These are phyloP conservation scores for Starmera quercuum DNA, from an alignment of 805 yeast species.

Conservation along the genomic window DNA sequence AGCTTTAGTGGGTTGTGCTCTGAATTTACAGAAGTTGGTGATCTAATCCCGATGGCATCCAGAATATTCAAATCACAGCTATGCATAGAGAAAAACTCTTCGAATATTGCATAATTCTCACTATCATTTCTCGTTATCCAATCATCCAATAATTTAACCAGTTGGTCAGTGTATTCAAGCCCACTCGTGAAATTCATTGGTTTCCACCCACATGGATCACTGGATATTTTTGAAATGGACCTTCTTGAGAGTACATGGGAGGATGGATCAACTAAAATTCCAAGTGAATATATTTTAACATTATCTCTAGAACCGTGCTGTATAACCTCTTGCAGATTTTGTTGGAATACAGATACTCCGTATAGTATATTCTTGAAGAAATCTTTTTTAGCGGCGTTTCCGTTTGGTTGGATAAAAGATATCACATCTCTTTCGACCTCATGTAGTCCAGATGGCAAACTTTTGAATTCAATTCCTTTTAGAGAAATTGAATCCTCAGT, in stretches of 20 bases:
- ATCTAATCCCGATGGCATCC: constrained; percentile 5
- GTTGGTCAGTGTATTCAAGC: constrained; percentile 33
- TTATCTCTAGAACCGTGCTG: constrained; percentile 22
- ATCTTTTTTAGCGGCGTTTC: constrained; percentile 9
- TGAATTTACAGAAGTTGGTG: constrained; percentile 12
- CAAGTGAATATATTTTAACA: constrained; percentile 59
- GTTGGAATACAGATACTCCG: constrained; percentile 47
- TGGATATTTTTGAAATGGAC: constrained; percentile 4
- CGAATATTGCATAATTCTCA: constrained; percentile 16
- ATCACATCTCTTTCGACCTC: constrained; percentile 42
- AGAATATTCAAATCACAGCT: constrained; percentile 8
- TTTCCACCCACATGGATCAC: constrained; percentile 25
- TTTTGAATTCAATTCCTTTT: constrained; percentile 48
- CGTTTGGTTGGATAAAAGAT: constrained; percentile 36
- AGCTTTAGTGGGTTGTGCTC: not conserved
- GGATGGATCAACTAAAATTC: constrained; percentile 44
- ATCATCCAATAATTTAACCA: constrained; percentile 21
- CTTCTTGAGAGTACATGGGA: constrained; percentile 10
- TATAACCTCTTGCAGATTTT: constrained; percentile 27
- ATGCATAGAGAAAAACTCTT: constrained; percentile 15
- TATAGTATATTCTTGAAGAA: constrained; percentile 21
- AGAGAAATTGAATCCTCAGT: constrained; percentile 22
- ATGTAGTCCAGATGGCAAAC: constrained; percentile 68
- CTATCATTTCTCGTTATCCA: constrained; percentile 15
- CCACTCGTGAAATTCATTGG: constrained; percentile 34